phyloP scores from a whole-genome alignment of 1,139 yeast species.

The Blastobotrys persicus region DNA sequence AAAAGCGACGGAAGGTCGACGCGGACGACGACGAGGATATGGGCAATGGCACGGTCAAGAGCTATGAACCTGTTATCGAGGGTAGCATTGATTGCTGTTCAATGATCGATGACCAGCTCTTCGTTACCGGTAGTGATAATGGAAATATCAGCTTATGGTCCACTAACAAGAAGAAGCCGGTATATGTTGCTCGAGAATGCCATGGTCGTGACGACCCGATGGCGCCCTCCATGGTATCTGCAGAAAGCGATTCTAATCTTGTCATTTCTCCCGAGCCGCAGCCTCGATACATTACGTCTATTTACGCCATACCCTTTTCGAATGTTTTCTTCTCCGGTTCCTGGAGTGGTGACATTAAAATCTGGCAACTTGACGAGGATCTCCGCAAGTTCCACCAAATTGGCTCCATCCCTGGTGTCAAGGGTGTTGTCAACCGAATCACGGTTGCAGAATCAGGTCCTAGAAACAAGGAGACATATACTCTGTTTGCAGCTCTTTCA shows the following conservation, averaged over 20 bases:
- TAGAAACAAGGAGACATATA: conserved; percentile 47
- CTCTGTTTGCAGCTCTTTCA: conserved; percentile 64
- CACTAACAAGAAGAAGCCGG: conserved; percentile 82
- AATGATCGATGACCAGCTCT: conserved; percentile 90
- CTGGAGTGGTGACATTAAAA: conserved; percentile 68
- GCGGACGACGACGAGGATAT: conserved; percentile 24
- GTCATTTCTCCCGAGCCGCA: conserved; percentile 62
- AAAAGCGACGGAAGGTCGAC: conserved; percentile 37
- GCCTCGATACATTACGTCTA: conserved; percentile 83
- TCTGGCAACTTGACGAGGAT: conserved; percentile 74
- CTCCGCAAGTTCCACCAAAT: conserved; percentile 56
- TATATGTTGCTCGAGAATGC: conserved; percentile 61
- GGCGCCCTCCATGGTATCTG: conserved; percentile 57
- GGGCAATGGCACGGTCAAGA: not conserved
- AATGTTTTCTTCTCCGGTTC: conserved; percentile 87
- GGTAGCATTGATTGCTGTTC: conserved; percentile 90
- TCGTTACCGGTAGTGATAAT: conserved; percentile 92
- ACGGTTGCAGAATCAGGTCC: conserved; percentile 59
- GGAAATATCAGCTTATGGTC: conserved; percentile 90
- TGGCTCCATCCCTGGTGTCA: conserved; percentile 56
- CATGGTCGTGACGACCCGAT: conserved; percentile 71
- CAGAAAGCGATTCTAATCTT: conserved; percentile 52
- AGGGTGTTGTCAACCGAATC: conserved; percentile 71
- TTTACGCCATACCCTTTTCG: conserved; percentile 85
- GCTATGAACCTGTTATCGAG: conserved; percentile 45